Conservation (phyloP, 1,284 basidiomycete species). For the Boletellus deceptivus region DNA sequence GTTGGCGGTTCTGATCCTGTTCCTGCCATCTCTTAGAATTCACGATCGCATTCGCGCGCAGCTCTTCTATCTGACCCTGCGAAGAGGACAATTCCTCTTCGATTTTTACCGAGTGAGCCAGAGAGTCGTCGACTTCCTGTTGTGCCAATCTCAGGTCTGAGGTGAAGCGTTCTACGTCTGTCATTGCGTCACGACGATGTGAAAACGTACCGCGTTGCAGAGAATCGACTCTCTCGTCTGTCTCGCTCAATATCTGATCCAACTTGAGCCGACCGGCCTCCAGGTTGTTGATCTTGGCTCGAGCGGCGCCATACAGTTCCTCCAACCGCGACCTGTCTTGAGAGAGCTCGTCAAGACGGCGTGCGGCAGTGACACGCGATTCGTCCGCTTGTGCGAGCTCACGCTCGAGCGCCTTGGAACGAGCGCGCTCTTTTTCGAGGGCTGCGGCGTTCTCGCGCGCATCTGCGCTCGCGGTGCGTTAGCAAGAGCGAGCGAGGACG, state of each 20-base stretch:
- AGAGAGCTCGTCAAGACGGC: conserved; percentile 18
- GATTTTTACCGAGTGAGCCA: conserved; percentile 12
- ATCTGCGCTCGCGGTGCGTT: conserved; percentile 10
- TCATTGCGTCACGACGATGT: conserved; percentile 5
- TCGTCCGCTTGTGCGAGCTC: conserved; percentile 19
- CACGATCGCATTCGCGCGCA: conserved; percentile 13
- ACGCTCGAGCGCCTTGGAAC: conserved; percentile 15
- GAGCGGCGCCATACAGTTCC: conserved; percentile 20
- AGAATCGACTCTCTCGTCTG: conserved; percentile 8
- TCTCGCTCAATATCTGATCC: conserved; percentile 11
- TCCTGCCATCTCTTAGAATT: conserved; percentile 26
- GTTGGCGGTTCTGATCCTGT: conserved; percentile 52
- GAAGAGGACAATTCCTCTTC: conserved; percentile 25
- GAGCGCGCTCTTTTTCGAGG: conserved; percentile 20
- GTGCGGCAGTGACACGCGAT: conserved; percentile 7
- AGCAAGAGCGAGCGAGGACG: neutral
- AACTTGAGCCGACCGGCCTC: conserved; percentile 10
- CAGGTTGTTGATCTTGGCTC: conserved; percentile 18
- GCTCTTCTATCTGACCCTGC: conserved; percentile 17
- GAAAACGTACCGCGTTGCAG: conserved; percentile 21
- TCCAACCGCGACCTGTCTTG: conserved; percentile 32
- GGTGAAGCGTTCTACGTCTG: conserved; percentile 21
- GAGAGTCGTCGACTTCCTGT: conserved; percentile 11
- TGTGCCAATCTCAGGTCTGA: conserved; percentile 17
- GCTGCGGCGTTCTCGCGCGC: conserved; percentile 4